Evolutionary conservation across 805 yeast species (phyloP), one percentile per base, ranked within the genome.

Genomic region (Pichia gijzeniarum): DNA sequence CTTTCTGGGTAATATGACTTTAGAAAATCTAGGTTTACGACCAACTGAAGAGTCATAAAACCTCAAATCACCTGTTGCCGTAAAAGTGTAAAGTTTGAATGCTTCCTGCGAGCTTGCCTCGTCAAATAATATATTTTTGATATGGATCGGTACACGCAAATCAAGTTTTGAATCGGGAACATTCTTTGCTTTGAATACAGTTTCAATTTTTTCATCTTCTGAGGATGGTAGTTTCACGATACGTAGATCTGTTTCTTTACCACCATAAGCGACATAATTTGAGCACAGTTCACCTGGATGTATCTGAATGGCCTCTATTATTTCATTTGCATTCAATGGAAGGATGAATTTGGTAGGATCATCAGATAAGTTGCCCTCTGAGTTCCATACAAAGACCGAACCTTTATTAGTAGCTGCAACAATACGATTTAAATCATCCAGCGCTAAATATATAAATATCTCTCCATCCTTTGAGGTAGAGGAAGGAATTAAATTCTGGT

Each of bases 121-220:
- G 9, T 69, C 50, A 55, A 81, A 77, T 44, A 68, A 60, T 38
- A 88, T 70, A 45, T 74, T 72, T 5, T 80, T 74, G 34, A 87
- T 73, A 85, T 95, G 83, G 10, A 91, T 76, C 4, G 95, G 96
- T 6, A 82, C 93, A 48, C 89, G 73, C 51, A 93, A 66, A 54
- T 85, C 95, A 25, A 91, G 65, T 51, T 74, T 77, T 63, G 84
- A 85, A 54, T 86, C 81, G 48, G 82, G 78, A n/a, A 88, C 95
- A 61, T 88, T 88, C 59, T 85, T 85, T 2, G 84, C 95, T 52
- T 74, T 71, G 73, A 84, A 90, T 4, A 83, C 47, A 5, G 61
- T 52, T 19, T 62, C 57, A 41, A 40, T 34, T 9, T 32, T 13
- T 33, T 45, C 38, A 3, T 35, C 41, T 16, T 51, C 48, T 10